These are phyloP conservation scores for Aquilaria sinensis DNA, from an alignment of 345 rosid species.

Conservation along the genomic window DNA sequence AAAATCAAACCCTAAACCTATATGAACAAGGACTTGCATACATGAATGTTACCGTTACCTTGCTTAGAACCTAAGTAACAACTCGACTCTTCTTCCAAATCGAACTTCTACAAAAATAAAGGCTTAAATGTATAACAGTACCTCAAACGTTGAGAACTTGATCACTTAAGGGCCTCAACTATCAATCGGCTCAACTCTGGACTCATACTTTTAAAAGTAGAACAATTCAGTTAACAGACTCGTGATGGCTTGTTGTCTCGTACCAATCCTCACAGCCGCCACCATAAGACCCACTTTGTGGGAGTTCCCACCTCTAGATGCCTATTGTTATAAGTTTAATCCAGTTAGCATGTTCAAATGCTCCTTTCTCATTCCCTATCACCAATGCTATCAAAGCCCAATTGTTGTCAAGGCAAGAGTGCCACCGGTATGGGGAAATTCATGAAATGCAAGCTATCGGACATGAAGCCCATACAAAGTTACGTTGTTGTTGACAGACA, in stretches of 20 bases:
- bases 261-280: conserved; percentile 47
- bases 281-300: conserved; percentile 65
- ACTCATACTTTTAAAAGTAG: too few species aligned
- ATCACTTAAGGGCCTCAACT: too few species aligned
- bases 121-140: too few species aligned
- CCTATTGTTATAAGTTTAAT: conserved; percentile 50
- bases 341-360: conserved; percentile 74
- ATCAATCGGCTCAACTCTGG: too few species aligned
- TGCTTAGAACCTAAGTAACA: conserved; percentile 16
- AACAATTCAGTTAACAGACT: too few species aligned
- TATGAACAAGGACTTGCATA: too few species aligned
- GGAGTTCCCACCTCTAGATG: conserved; percentile 44
- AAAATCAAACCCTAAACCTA: too few species aligned
- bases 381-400: conserved; percentile 37
- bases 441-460: conserved; percentile 92
- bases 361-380: conserved; percentile 35
- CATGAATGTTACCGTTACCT: too few species aligned
- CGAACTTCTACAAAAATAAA: too few species aligned
- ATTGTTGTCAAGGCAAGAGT: conserved; percentile 65
- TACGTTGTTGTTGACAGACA: conserved; percentile 50
- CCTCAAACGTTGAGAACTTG: too few species aligned
- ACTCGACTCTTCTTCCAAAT: too few species aligned
- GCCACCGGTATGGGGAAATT: conserved; percentile 87
- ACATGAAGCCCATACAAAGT: conserved; percentile 59
- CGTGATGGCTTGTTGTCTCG: conserved; percentile 46